Conservation (phyloP, 129 eudicot genomes). For the Lonicera japonica region DNA sequence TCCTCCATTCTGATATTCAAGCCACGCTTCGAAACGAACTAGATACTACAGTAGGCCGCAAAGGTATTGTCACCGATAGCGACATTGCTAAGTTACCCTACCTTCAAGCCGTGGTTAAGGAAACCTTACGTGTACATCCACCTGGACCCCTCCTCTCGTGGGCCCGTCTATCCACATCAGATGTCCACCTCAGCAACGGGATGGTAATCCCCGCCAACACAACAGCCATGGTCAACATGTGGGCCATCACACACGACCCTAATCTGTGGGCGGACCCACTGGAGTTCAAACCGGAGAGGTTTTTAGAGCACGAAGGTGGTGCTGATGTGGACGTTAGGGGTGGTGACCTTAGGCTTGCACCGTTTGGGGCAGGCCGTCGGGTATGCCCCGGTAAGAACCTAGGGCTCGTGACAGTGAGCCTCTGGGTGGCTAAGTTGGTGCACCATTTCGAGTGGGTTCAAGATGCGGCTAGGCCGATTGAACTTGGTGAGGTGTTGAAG, state of each 20-base stretch:
- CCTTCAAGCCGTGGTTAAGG: constrained; percentile 33
- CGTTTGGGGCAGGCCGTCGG: constrained; percentile 38
- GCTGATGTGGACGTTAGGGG: constrained; percentile 28
- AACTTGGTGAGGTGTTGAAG: constrained; percentile 39
- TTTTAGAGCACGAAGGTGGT: neutral
- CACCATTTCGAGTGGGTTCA: constrained; percentile 33
- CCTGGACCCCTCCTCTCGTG: constrained; percentile 44
- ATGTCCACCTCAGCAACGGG: constrained; percentile 22
- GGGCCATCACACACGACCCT: constrained; percentile 36
- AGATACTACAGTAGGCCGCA: neutral
- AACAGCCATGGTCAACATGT: constrained; percentile 50
- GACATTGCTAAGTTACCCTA: constrained; percentile 20
- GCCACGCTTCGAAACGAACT: constrained; percentile 23
- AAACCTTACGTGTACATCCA: constrained; percentile 34
- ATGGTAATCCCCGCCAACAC: constrained; percentile 28
- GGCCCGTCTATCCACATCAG: constrained; percentile 33
- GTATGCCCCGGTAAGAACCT: constrained; percentile 33
- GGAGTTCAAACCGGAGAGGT: constrained; percentile 31
- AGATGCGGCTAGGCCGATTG: constrained; percentile 19
- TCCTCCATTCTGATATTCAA: constrained; percentile 29
- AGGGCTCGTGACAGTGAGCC: constrained; percentile 34
- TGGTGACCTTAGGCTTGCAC: constrained; percentile 29
- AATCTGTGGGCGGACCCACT: constrained; percentile 26
- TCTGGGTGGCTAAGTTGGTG: constrained; percentile 41
- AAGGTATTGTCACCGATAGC: constrained; percentile 9